Conservation (phyloP, 495 filamentous ascomycete species). For the Cenococcum geophilum region DNA sequence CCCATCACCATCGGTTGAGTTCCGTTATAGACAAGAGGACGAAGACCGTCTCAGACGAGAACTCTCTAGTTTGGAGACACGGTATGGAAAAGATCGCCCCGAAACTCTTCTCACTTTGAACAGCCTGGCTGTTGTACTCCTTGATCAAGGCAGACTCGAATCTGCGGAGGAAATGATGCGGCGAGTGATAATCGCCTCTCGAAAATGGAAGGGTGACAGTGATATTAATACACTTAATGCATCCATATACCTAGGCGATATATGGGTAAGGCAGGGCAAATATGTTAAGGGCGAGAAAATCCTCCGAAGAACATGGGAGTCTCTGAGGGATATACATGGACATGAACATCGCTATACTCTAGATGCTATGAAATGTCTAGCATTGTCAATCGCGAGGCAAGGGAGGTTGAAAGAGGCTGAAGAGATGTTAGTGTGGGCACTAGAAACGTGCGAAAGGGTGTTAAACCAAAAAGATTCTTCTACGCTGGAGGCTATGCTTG, state of each 20-base stretch:
- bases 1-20: background rate
- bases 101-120: constrained; percentile 13
- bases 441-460: too few species aligned
- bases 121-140: constrained; percentile 15
- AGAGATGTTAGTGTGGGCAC: background rate
- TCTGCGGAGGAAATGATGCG: constrained; percentile 20
- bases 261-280: constrained; percentile 11
- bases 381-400: background rate
- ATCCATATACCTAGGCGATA: constrained; percentile 15
- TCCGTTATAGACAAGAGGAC: constrained; percentile 21
- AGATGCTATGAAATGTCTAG: constrained; percentile 8
- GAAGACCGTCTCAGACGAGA: constrained; percentile 17
- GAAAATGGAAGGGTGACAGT: constrained; percentile 5
- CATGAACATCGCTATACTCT: constrained; percentile 17
- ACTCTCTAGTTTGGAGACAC: constrained; percentile 14
- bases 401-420: constrained; percentile 12
- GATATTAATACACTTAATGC: constrained; percentile 15
- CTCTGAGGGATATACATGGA: constrained; percentile 9
- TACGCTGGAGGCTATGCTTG: too few species aligned
- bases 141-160: constrained; percentile 24
- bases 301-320: constrained; percentile 9
- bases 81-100: constrained; percentile 9
- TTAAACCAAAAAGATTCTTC: too few species aligned
- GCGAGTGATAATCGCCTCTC: constrained; percentile 12
- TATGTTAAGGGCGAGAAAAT: constrained; percentile 17